Evolutionary conservation across 345 rosid genomes (phyloP), one percentile per base, ranked within the genome.

Genomic region (Eucalyptus regnans): DNA sequence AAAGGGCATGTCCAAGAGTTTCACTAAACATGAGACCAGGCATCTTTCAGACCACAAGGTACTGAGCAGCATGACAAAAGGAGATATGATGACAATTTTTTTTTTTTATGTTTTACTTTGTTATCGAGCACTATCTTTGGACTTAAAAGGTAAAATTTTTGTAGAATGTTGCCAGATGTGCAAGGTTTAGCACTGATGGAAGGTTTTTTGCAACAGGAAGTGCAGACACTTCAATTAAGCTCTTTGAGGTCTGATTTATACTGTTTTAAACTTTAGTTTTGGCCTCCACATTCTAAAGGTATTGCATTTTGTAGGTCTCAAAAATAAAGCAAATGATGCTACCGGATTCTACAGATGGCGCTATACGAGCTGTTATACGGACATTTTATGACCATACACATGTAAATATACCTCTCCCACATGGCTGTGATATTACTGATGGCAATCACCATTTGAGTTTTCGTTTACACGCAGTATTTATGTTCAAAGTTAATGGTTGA

Each of bases 321-420:
- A 97, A 97, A 93, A 91, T 97, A 60, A 97, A 97, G 90, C 99
- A 96, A 93, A 96, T 95, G 97, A 91, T 96, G 95, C 91, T 94
- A 51, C 93, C 95, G 33, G 96, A 95, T 90, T 43, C 92, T 48
- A 94, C 93, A 89, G 97, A 97, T 89, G 94, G 93, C 87, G 93
- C 94, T 87, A 94, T 95, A 52, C 92, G 97, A 88, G 95, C 97
- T 83, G 96, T 96, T 89, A 94, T 95, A 89, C 91, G 99, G 48
- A 97, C 96, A 14, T 97, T 95, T 95, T 97, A 95, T 90, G 98
- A 97, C 89, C 98, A 97, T 90, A 90, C 93, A 89, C 96, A 95
- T 90, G 98, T 96, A 93, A 76, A 37, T 76, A 43, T 43, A 10
- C 48, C 83, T 3, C 83, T 41, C 46, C 46, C 46, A 37, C 83